A percentile compares a stretch with the other conserved stretches of the same genome.
Conservation (phyloP, 1,139 yeast genomes). For the Arxiozyma telluris region DNA sequence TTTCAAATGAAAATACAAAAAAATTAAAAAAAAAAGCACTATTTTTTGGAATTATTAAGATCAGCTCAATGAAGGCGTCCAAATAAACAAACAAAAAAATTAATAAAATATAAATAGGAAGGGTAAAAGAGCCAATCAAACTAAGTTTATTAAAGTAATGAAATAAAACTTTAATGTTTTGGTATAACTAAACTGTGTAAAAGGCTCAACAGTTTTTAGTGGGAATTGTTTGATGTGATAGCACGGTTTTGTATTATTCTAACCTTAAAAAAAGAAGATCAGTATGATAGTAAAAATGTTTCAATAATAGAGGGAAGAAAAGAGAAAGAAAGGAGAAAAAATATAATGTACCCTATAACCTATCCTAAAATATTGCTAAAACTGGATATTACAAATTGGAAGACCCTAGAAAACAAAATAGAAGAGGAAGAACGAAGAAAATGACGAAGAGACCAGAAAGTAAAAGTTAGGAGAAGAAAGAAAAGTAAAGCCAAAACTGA, state of each 20-base stretch:
- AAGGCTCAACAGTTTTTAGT: neutral
- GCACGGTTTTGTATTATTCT: too few species aligned
- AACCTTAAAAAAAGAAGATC: too few species aligned
- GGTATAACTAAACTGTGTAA: neutral
- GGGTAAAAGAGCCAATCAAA: neutral
- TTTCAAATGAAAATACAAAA: constrained; percentile 8
- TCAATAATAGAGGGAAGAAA: neutral
- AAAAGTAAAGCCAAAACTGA: neutral
- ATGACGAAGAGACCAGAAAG: neutral
- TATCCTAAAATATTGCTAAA: neutral
- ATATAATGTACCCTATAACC: neutral
- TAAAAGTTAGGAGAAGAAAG: neutral
- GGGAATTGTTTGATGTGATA: neutral
- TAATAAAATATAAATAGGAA: neutral
- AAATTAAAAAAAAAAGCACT: neutral
- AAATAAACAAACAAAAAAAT: constrained; percentile 8
- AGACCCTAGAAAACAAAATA: neutral
- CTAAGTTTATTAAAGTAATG: neutral
- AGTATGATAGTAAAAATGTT: neutral
- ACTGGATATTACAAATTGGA: too few species aligned
- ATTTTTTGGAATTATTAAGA: constrained; percentile 18
- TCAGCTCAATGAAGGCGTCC: constrained; percentile 36
- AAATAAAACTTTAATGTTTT: neutral
- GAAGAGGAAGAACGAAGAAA: neutral
- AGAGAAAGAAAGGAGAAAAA: neutral